phyloP scores from a whole-genome alignment of 768 basidiomycete genomes.

The Fomitopsis serialis region DNA sequence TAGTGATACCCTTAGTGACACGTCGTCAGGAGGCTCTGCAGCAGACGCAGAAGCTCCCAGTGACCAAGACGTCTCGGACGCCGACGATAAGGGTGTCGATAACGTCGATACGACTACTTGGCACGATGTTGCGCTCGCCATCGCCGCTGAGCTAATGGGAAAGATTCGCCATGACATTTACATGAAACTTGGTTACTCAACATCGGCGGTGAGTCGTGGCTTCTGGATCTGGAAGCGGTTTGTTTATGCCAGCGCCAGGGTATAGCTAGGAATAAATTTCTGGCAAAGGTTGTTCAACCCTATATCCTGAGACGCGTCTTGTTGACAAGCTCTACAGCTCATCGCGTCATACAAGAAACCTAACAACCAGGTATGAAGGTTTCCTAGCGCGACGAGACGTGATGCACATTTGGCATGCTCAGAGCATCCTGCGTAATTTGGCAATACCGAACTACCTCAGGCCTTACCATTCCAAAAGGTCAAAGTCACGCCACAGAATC shows the following conservation, averaged over 20 bases:
- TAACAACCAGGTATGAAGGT: conserved; percentile 63
- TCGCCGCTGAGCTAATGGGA: conserved; percentile 85
- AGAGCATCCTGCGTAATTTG: conserved; percentile 81
- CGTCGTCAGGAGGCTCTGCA: conserved; percentile 10
- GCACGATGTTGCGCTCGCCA: conserved; percentile 89
- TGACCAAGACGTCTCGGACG: neutral
- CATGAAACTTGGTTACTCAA: conserved; percentile 81
- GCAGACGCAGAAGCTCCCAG: conserved; percentile 10
- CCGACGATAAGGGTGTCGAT: neutral
- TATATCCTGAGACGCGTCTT: neutral
- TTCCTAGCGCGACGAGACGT: neutral
- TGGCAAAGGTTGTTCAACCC: conserved; percentile 68
- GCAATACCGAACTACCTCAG: conserved; percentile 82
- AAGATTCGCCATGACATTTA: conserved; percentile 65
- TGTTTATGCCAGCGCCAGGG: conserved; percentile 43
- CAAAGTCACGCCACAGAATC: neutral
- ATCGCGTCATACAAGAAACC: conserved; percentile 91
- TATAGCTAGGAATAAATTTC: conserved; percentile 87
- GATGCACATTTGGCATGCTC: neutral
- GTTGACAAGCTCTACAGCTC: conserved; percentile 41
- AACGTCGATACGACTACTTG: conserved; percentile 52
- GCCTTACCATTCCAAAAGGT: conserved; percentile 69
- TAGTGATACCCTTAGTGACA: conserved; percentile 52
- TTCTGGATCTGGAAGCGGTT: neutral
- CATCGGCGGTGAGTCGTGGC: conserved; percentile 66